Evolutionary conservation across 768 basidiomycete species (phyloP).

Genomic region (Amanita rubescens): DNA sequence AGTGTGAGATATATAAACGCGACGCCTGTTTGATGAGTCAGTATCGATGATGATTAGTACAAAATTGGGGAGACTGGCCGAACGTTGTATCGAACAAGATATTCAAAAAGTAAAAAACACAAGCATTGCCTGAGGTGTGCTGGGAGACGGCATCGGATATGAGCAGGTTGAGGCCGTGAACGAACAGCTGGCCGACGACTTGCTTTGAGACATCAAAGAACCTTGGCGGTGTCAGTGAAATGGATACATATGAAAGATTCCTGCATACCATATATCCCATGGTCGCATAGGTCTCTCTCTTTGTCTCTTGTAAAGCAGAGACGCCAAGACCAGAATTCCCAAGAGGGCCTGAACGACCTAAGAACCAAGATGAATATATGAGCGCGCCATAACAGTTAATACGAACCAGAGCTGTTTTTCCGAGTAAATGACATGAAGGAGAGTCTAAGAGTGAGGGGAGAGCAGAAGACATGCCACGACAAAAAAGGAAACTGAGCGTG

Average conservation of each 20-base stretch:
- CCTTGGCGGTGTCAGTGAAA: slow-evolving; percentile 33
- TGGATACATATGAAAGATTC: not conserved
- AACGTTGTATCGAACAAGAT: slow-evolving; percentile 88
- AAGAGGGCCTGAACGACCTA: slow-evolving; percentile 80
- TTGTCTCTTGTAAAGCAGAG: slow-evolving; percentile 83
- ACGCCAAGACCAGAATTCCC: slow-evolving; percentile 86
- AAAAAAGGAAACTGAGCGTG: too few relatives aligned
- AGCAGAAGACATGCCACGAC: not conserved
- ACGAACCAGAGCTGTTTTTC: slow-evolving; percentile 43
- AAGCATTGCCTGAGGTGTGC: slow-evolving; percentile 72
- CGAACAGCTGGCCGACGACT: slow-evolving; percentile 76
- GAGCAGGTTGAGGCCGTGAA: slow-evolving; percentile 72
- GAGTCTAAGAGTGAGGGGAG: slow-evolving; percentile 24
- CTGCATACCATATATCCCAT: slow-evolving; percentile 84
- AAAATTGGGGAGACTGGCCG: slow-evolving; percentile 49
- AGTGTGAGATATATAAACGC: slow-evolving; percentile 72
- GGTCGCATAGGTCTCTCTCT: slow-evolving; percentile 78
- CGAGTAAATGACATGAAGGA: slow-evolving; percentile 44
- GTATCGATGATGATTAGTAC: not conserved
- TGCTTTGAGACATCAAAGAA: slow-evolving; percentile 93
- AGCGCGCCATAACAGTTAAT: slow-evolving; percentile 26
- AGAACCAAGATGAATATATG: slow-evolving; percentile 43
- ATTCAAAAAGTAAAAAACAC: slow-evolving; percentile 88
- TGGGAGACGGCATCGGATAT: slow-evolving; percentile 73
- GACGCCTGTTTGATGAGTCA: slow-evolving; percentile 50